Conservation (phyloP, 768 basidiomycete species). For the Coprinellus micaceus region DNA sequence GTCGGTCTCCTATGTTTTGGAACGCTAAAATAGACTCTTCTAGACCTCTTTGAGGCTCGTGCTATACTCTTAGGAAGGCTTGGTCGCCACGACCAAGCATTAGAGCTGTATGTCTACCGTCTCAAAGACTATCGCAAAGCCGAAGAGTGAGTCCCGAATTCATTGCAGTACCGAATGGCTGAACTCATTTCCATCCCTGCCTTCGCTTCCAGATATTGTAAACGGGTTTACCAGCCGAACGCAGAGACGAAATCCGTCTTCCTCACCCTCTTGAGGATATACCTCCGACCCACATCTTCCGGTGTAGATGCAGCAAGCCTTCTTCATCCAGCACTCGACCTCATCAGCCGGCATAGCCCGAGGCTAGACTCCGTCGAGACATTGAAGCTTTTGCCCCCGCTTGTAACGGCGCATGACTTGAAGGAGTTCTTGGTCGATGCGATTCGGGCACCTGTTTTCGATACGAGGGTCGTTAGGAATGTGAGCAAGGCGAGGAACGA, state of each 20-base stretch:
- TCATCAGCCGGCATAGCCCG: constrained; percentile 80
- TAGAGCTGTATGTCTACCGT: constrained; percentile 92
- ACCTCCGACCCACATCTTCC: constrained; percentile 68
- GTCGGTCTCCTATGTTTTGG: constrained; percentile 11
- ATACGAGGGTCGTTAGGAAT: constrained; percentile 64
- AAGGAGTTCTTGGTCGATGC: constrained; percentile 72
- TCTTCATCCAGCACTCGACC: constrained; percentile 78
- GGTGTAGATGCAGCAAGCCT: constrained; percentile 47
- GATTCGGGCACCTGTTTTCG: constrained; percentile 62
- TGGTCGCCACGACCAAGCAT: constrained; percentile 87
- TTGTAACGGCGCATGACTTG: constrained; percentile 82
- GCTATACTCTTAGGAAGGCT: constrained; percentile 88
- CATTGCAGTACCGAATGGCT: background rate
- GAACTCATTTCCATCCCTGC: background rate
- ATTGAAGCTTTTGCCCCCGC: constrained; percentile 82
- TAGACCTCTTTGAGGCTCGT: constrained; percentile 87
- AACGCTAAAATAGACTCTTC: background rate
- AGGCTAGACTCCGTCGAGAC: constrained; percentile 81
- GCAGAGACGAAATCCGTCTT: constrained; percentile 64
- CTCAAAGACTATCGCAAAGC: constrained; percentile 82
- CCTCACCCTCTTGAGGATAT: constrained; percentile 80
- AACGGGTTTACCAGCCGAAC: constrained; percentile 63
- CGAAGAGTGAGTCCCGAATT: constrained; percentile 61
- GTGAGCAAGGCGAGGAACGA: constrained; percentile 76
- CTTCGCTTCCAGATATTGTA: constrained; percentile 70